These are phyloP conservation scores for Dactylellina parvicollis DNA, from an alignment of 2,329 filamentous ascomycete genomes.

Conservation along the genomic window DNA sequence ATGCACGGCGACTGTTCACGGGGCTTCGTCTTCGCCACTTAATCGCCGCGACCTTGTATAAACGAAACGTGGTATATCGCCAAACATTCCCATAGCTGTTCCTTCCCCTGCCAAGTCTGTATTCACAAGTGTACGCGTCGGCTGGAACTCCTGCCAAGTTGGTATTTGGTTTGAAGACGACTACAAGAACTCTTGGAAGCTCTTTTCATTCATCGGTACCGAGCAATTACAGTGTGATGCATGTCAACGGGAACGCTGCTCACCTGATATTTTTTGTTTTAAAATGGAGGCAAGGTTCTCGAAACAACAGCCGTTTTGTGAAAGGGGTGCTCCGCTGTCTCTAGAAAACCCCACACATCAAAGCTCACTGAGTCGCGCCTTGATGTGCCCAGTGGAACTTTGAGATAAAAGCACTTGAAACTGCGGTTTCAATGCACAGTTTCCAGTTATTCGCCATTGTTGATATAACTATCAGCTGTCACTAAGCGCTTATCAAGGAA, in stretches of 20 bases:
- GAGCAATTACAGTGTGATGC: not conserved
- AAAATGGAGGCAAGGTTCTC: not conserved
- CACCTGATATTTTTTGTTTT: not conserved
- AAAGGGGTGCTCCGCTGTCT: not conserved
- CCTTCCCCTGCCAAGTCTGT: constrained; percentile 5
- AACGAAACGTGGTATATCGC: constrained; percentile 2
- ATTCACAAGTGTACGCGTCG: not conserved
- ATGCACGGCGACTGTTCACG: not conserved
- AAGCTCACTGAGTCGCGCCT: too few species aligned
- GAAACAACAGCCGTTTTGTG: not conserved
- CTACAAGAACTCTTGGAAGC: not conserved
- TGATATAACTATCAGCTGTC: not conserved
- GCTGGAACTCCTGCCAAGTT: constrained; percentile 17
- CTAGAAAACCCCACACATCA: too few species aligned
- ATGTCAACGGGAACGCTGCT: not conserved
- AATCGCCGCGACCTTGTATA: not conserved
- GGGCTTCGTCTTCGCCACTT: too few species aligned
- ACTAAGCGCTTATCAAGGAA: not conserved
- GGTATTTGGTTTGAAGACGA: not conserved
- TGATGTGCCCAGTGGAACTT: not conserved
- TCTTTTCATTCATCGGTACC: too few species aligned
- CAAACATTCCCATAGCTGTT: not conserved
- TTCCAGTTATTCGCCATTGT: not conserved
- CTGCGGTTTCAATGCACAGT: constrained; percentile 4
- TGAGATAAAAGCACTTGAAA: constrained; percentile 20